phyloP scores from a whole-genome alignment of 371 early-diverging fungal species.

The Nematocida ausubeli region DNA sequence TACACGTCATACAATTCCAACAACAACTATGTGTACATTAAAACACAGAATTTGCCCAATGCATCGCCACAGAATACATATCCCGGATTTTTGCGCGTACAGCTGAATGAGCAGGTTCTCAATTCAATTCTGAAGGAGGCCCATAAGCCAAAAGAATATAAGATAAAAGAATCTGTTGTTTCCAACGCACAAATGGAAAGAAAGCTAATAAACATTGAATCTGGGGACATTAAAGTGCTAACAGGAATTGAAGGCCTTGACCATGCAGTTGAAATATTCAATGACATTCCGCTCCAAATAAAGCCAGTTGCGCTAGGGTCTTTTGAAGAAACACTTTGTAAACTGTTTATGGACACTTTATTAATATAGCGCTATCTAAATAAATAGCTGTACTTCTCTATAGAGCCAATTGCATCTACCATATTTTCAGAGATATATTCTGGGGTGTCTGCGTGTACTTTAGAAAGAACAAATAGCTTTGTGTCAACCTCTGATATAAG shows the following conservation, averaged over 20 bases:
- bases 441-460: conserved; percentile 29
- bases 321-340: background rate
- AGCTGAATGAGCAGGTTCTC: background rate
- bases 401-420: background rate
- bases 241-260: conserved; percentile 41
- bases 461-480: background rate
- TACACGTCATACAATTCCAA: conserved; percentile 15
- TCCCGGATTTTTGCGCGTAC: background rate
- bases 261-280: conserved; percentile 41
- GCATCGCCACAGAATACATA: background rate
- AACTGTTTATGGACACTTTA: conserved; percentile 14
- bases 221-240: conserved; percentile 32
- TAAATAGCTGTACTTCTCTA: conserved; percentile 28
- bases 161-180: background rate
- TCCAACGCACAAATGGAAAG: conserved; percentile 1
- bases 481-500: background rate
- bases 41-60: background rate
- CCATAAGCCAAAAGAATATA: conserved; percentile 11
- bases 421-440: conserved; percentile 22
- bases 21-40: conserved; percentile 1
- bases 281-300: conserved; percentile 16
- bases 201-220: conserved; percentile 11
- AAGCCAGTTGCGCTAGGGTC: background rate
- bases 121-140: background rate
- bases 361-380: conserved; percentile 16